Evolutionary conservation across 2,329 filamentous ascomycete species (phyloP).

Genomic region (Bipolaris oryzae): DNA sequence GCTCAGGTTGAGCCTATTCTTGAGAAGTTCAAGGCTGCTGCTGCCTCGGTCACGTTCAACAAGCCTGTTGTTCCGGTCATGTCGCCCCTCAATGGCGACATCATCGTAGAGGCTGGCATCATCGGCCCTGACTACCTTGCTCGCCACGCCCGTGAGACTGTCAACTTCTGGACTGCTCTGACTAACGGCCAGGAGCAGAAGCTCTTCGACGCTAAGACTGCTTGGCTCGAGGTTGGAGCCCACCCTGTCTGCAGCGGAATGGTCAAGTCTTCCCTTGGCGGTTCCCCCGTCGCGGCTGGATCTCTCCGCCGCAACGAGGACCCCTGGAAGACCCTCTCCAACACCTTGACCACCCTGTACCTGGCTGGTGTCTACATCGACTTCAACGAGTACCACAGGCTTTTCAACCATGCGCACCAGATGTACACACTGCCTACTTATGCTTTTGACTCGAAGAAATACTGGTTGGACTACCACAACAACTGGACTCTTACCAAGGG

Average conservation of each 20-base stretch:
- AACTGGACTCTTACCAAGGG: slow-evolving; percentile 76
- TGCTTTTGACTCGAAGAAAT: slow-evolving; percentile 72
- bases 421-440: slow-evolving; percentile 72
- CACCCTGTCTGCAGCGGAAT: slow-evolving; percentile 72
- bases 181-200: slow-evolving; percentile 63
- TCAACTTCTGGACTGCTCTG: slow-evolving; percentile 71
- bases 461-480: slow-evolving; percentile 74
- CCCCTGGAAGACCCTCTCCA: slow-evolving; percentile 67
- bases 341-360: slow-evolving; percentile 65
- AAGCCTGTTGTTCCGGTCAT: slow-evolving; percentile 67
- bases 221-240: slow-evolving; percentile 77
- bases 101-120: slow-evolving; percentile 62
- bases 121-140: slow-evolving; percentile 68
- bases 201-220: slow-evolving; percentile 67
- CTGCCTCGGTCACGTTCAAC: slow-evolving; percentile 61
- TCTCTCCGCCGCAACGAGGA: slow-evolving; percentile 68
- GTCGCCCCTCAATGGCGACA: slow-evolving; percentile 68
- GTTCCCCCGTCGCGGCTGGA: slow-evolving; percentile 61
- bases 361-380: slow-evolving; percentile 66
- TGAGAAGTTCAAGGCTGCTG: slow-evolving; percentile 63
- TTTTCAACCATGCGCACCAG: slow-evolving; percentile 63
- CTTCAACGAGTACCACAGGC: slow-evolving; percentile 73
- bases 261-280: slow-evolving; percentile 68
- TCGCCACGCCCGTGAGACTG: slow-evolving; percentile 69
- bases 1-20: slow-evolving; percentile 68